Base-by-base conservation (phyloP, 192 early-diverging fungal genomes). In the Entophlyctis helioformis region DNA sequence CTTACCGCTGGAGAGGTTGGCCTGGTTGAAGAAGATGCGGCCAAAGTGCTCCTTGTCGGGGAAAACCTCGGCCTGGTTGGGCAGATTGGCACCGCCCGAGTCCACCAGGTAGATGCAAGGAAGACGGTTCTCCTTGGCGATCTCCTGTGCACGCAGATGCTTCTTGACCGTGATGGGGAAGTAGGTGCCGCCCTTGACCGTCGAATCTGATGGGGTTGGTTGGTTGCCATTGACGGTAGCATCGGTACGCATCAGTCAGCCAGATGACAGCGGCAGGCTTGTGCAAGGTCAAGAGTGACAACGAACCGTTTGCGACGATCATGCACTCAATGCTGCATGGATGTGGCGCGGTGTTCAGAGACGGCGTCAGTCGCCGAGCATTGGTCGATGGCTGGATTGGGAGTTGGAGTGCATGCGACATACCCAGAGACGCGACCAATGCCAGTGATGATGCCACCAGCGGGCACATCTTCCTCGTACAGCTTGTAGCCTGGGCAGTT, bases 131-230 rank as follows among this genome's bases (percentile, higher is more conserved):
- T 94, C 91, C 42, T 64, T 71, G 13, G 91, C 93, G 50, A 97
- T 88, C 60, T 97, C 93, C 67, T 97, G 93, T 20, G 93, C 93
- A 18, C 93, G 78, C 50, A 97, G 63, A 60, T 97, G 93, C 75
- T 97, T 97, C 71, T 93, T 93, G 39, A 95, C 93, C 48, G 68
- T 71, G 21, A 57, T 64, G 46, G 94, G 94, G 53, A 89, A 97
- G 68, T 97, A 97, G 35, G 89, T 84, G 44, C 94, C 94, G 55
- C 94, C 94, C 69, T 97, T 97, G 44, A 97, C 94, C 0, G 94
- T 97, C 2, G 89, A 83, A 62, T 97, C 91, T 63, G 36, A 11
- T 19, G 24, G 19, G n/a, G 1, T 15, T 48, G 15, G 24, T 34
- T 39, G 1, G 18, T 24, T 22, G 33, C 25, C 38, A 31, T 18